Evolutionary conservation across 805 yeast species (phyloP), one percentile per base, ranked within the genome.

Genomic region (Ogataea ganodermae): DNA sequence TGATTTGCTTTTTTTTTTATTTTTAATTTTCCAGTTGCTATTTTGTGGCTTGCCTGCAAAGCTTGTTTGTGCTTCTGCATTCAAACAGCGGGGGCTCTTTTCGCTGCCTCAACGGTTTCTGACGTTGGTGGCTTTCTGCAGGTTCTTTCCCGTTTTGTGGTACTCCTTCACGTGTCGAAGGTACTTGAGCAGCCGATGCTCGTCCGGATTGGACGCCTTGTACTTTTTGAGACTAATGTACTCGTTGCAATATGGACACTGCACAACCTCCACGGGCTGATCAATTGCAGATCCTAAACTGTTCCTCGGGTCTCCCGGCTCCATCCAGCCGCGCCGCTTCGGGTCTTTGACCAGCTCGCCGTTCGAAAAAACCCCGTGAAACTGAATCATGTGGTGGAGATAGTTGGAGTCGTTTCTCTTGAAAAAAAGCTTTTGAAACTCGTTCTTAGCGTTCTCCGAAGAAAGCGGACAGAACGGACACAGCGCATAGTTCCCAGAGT

Each of bases 351-450:
- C 62, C 7, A 48, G 42, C 14, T 56, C 55, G 7, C 67, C 68
- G 36, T 62, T 58, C 6, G 69, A 62, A 35, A 60, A 61, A 7
- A 65, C 57, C 6, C 69, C 69, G 44, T 65, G 69, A 39, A 55
- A 62, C 43, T 63, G 67, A 28, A 62, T 61, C 55, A 65, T 46
- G 42, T 65, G 69, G 35, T 65, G 69, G 16, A 65, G 44, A 36
- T 63, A 65, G 35, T 57, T 60, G 20, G 67, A 63, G 37, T 59
- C 60, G 45, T 63, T 65, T 37, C 66, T 53, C 44, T 58, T 59
- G 46, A 52, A 55, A 35, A 63, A 65, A 23, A 60, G 43, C 27
- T 47, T 49, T 28, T 50, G 49, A 44, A 42, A 54, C 17, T 52
- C 51, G 31, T 54, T 42, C 13, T 39, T 38, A n/a, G 47, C 31